Evolutionary conservation across 805 yeast genomes (phyloP), one percentile per base, ranked within the genome.

Genomic region (Candida boleticola): DNA sequence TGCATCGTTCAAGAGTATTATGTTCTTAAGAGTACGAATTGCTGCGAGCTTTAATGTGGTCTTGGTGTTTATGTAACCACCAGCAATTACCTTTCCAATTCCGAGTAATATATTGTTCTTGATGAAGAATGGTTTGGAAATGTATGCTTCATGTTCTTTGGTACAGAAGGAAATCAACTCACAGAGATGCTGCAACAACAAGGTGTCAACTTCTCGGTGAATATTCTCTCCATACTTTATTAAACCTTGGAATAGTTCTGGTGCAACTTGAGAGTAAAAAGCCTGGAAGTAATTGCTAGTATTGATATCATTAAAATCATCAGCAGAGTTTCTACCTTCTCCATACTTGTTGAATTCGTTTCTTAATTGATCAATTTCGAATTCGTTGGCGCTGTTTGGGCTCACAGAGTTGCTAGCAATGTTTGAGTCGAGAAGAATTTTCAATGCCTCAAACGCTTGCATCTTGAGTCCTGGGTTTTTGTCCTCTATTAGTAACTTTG

Each of bases 391-490:
- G 14, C 36, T 27, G 13, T 16, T 26, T 27, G 43, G 41, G 22
- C 18, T 48, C 52, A 17, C 35, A 4, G 50, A 43, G 32, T 44
- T 50, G 10, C 53, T 63, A 3, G 66, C 68, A 14, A 64, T 63
- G 43, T 61, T 65, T 1, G 87, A 82, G 54, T 85, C 90, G 11
- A 90, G 67, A 26, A 90, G 61, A 1, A 82, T 80, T 55, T 82
- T 82, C 37, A 90, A 62, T 1, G 96, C 95, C 61, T 89, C 97
- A 48, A 78, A 81, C 0, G 90, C 85, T 59, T 89, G 97, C 5
- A 85, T 79, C 54, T 85, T 82, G 39, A 89, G 63, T 0, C 95
- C 95, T 4, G 82, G 76, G 48, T 81, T 81, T 9, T 70, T 65
- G 45, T 85, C 95, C 17, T 76, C 72, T 2, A 82, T 58, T 5